Conservation (phyloP, 331 rosid species). For the Malus hybrid region DNA sequence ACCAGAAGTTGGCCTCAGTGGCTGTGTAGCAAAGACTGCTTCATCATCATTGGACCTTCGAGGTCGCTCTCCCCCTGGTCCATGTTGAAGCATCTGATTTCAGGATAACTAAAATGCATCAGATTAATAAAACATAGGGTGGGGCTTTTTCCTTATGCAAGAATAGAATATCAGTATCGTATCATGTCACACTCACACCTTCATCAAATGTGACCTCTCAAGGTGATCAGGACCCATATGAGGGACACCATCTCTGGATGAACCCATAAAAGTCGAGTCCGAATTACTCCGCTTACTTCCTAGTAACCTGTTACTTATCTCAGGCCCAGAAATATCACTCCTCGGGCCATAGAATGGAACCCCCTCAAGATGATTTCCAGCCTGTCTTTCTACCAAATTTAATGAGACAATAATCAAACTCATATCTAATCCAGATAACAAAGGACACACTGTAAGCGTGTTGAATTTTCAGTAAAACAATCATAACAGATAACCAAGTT, state of each 20-base stretch:
- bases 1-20: conserved; percentile 51
- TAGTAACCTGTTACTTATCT: conserved; percentile 55
- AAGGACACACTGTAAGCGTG: neutral
- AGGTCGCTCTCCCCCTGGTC: conserved; percentile 59
- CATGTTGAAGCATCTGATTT: conserved; percentile 55
- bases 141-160: neutral
- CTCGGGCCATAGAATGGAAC: conserved; percentile 83
- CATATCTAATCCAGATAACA: neutral
- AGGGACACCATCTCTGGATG: conserved; percentile 65
- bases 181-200: conserved; percentile 37
- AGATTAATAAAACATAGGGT: neutral
- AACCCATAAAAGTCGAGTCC: conserved; percentile 65
- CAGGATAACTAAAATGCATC: conserved; percentile 19
- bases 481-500: neutral
- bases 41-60: conserved; percentile 77
- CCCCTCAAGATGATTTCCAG: conserved; percentile 78
- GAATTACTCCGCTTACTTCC: conserved; percentile 83
- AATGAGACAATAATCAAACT: conserved; percentile 27
- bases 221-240: conserved; percentile 59
- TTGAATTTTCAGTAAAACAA: conserved; percentile 9
- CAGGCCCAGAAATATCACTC: conserved; percentile 62
- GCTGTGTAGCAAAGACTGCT: conserved; percentile 53
- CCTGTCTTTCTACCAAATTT: conserved; percentile 57
- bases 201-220: conserved; percentile 71
- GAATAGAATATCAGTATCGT: neutral